Evolutionary conservation across 345 rosid genomes (phyloP).

Genomic region (Schrenkiella parvula): DNA sequence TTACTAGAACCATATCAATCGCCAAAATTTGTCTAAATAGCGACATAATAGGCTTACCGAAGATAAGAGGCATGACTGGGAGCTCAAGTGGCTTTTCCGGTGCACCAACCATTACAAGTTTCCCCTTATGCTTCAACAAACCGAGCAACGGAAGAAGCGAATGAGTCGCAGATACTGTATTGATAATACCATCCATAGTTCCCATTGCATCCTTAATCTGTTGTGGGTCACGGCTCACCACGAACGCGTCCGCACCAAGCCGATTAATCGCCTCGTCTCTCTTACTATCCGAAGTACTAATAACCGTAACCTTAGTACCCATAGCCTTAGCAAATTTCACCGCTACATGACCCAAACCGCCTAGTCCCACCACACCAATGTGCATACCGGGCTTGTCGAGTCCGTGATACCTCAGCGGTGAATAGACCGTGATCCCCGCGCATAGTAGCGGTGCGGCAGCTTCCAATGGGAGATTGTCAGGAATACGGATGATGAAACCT

Average conservation of each 20-base stretch:
- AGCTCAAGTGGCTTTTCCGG: conserved; percentile 55
- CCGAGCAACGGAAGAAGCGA: conserved; percentile 38
- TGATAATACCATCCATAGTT: conserved; percentile 48
- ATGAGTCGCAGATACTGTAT: conserved; percentile 46
- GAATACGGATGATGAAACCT: conserved; percentile 43
- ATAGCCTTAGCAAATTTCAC: conserved; percentile 68
- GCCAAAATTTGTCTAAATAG: neutral
- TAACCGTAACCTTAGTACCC: conserved; percentile 61
- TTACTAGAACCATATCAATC: neutral
- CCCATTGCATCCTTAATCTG: conserved; percentile 33
- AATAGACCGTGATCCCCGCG: conserved; percentile 61
- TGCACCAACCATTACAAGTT: conserved; percentile 43
- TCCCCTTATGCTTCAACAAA: conserved; percentile 39
- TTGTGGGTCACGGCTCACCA: conserved; percentile 45
- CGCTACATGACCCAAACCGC: conserved; percentile 66
- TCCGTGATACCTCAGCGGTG: conserved; percentile 44
- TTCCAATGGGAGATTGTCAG: conserved; percentile 45
- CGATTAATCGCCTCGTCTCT: conserved; percentile 51
- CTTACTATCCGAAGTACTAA: conserved; percentile 62
- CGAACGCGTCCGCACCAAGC: conserved; percentile 56
- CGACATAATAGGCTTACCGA: conserved; percentile 28
- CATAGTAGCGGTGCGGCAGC: conserved; percentile 63
- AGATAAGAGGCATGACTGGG: conserved; percentile 37
- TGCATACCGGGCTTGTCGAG: conserved; percentile 42
- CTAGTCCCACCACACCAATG: conserved; percentile 63